Conservation (phyloP, 176 grass and related monocot species). For the Canna indica region DNA sequence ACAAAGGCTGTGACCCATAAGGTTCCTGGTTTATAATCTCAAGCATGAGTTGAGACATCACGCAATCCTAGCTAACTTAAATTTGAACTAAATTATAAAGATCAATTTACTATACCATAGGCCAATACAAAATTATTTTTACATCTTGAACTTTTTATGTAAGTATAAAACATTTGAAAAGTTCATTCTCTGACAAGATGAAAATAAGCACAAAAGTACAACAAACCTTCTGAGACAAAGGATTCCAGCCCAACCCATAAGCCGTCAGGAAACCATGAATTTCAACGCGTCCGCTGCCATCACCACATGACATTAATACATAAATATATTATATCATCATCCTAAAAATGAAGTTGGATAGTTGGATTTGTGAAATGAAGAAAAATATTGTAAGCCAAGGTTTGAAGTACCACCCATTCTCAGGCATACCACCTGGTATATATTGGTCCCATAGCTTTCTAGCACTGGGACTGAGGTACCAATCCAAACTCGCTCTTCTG, state of each 20-base stretch:
- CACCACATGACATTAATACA: slow-evolving; percentile 10
- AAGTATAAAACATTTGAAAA: background rate
- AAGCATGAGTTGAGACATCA: too few species aligned
- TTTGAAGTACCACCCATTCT: too few species aligned
- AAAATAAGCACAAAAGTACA: background rate
- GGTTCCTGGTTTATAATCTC: too few species aligned
- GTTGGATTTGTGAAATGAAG: background rate
- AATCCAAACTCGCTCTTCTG: too few species aligned
- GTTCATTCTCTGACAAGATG: background rate
- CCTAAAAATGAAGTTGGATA: background rate
- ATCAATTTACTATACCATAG: background rate
- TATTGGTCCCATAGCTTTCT: too few species aligned
- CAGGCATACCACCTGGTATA: too few species aligned
- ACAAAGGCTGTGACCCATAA: too few species aligned
- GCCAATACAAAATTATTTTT: background rate
- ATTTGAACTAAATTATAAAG: too few species aligned
- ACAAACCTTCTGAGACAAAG: slow-evolving; percentile 66
- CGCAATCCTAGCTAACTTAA: too few species aligned
- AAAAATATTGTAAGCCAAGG: background rate
- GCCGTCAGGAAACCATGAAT: slow-evolving; percentile 52
- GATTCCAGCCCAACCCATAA: slow-evolving; percentile 63
- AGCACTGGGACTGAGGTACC: too few species aligned
- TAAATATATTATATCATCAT: slow-evolving; percentile 10
- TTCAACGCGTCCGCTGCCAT: slow-evolving; percentile 62
- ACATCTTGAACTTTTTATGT: background rate